Evolutionary conservation across 2,329 filamentous ascomycete species (phyloP).

Genomic region (Aaosphaeria pasadenensis): DNA sequence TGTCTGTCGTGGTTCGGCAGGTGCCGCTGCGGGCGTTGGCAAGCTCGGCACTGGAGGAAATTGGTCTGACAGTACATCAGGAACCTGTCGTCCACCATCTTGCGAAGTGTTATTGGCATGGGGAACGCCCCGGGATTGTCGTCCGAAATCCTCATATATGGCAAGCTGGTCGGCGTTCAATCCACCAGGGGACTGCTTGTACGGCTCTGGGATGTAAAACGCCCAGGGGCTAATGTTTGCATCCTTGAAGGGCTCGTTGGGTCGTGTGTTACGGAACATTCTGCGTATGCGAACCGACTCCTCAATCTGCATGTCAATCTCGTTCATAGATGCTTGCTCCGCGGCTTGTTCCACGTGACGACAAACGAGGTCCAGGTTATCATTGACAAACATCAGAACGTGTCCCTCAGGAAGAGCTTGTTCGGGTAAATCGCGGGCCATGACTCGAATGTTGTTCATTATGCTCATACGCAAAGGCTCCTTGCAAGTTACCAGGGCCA

Average conservation of each 20-base stretch:
- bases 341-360: conserved; percentile 93
- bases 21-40: conserved; percentile 60
- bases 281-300: conserved; percentile 74
- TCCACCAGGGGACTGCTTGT: conserved; percentile 77
- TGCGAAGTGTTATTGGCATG: conserved; percentile 56
- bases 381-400: conserved; percentile 98
- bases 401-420: conserved; percentile 87
- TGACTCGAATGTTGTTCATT: conserved; percentile 92
- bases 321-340: conserved; percentile 85
- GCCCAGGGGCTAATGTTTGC: conserved; percentile 84
- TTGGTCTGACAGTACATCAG: conserved; percentile 61
- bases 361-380: conserved; percentile 91
- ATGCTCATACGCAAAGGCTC: conserved; percentile 95
- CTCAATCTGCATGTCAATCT: conserved; percentile 93
- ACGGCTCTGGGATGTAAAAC: conserved; percentile 89
- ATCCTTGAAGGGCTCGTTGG: conserved; percentile 82
- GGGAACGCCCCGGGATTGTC: conserved; percentile 69
- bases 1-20: conserved; percentile 58
- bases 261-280: conserved; percentile 69
- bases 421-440: conserved; percentile 62
- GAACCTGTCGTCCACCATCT: conserved; percentile 59
- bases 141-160: conserved; percentile 94
- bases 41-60: conserved; percentile 60
- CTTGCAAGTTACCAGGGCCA: conserved; percentile 97
- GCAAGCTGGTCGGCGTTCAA: conserved; percentile 89